A percentile compares a stretch with the other conserved stretches of the same genome.
Evolutionary conservation across 2,329 filamentous ascomycete genomes (phyloP).

Genomic region (Diaporthe ilicicola): DNA sequence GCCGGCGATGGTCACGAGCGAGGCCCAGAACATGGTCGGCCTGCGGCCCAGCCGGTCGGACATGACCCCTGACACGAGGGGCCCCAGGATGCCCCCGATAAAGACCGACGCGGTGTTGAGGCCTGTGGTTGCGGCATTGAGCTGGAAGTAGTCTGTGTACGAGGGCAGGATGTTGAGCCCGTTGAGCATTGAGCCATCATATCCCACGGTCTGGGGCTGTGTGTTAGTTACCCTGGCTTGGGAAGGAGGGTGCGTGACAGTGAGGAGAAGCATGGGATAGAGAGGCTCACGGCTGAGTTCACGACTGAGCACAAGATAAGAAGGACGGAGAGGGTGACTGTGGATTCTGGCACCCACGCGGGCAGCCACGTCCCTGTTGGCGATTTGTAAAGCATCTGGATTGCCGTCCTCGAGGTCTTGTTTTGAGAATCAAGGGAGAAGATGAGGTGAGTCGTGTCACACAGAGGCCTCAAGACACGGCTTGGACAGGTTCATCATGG

Average conservation of each 20-base stretch:
- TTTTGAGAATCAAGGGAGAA: neutral
- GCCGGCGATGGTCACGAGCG: conserved; percentile 52
- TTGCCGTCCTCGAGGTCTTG: neutral
- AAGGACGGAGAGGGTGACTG: conserved; percentile 47
- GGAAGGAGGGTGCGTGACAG: neutral
- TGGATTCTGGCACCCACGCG: conserved; percentile 55
- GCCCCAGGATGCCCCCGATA: conserved; percentile 58
- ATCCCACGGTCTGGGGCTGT: conserved; percentile 48
- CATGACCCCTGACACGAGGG: conserved; percentile 51
- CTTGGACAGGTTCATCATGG: neutral
- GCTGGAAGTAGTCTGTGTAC: conserved; percentile 64
- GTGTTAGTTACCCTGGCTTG: neutral
- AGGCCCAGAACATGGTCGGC: conserved; percentile 51
- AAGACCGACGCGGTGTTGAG: conserved; percentile 65
- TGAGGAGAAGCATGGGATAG: neutral
- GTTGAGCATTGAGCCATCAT: conserved; percentile 63
- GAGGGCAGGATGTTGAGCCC: conserved; percentile 65
- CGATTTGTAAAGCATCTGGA: conserved; percentile 45
- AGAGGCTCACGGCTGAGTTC: conserved; percentile 51
- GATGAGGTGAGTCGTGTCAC: neutral
- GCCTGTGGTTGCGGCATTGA: conserved; percentile 60
- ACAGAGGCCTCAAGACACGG: too few relatives aligned
- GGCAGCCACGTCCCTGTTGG: conserved; percentile 56
- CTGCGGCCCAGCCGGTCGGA: conserved; percentile 54
- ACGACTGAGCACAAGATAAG: conserved; percentile 54